Evolutionary conservation across 1,284 basidiomycete species (phyloP), one percentile per base, ranked within the genome.

Genomic region (Takashimella tepidaria): DNA sequence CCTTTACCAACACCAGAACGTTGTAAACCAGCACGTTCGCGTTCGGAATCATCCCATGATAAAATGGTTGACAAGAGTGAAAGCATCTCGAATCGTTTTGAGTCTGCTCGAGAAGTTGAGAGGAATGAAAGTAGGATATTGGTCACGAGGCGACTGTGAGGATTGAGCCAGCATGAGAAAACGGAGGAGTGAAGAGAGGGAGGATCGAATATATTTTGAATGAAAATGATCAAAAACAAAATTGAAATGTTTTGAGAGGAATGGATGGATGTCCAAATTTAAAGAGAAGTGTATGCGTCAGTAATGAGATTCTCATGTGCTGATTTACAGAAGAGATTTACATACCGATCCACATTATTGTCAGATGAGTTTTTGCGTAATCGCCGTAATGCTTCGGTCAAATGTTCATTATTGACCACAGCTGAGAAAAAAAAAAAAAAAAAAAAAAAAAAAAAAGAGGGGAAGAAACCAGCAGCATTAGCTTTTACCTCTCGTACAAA

Each of bases 41-140:
- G 83, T 75, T 98, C 92, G 41, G 81, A 78, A 57, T 98, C 93
- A 45, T 82, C 81, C 95, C 96, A 99, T 3, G 83, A 84, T 12
- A 99, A 80, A 47, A 99, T 87, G 4, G 89, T 89, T 1, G 89
- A 82, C 4, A 99, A 82, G 0, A 99, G 79, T 1, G 83, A 81
- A 11, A 99, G 82, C 86, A 98, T 98, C 77, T 99, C 96, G 73
- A 95, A 99, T 5, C 95, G 84, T 73, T 98, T 98, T 21, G 86
- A 79, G 73, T 99, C 95, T 21, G 85, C 87, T 8, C 96, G 84
- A 8, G 92, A 89, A 0, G 92, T 93, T 6, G 82, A 83, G 49
- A 99, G 80, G 78, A 98, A 99, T 1, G 86, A 85, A n/a, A 98
- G 80, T 10, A 99, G 78, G 44, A 98, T 84, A 68, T 99, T 99